Evolutionary conservation across 2,329 filamentous ascomycete species (phyloP).

Genomic region (Penicillium corylophilum): DNA sequence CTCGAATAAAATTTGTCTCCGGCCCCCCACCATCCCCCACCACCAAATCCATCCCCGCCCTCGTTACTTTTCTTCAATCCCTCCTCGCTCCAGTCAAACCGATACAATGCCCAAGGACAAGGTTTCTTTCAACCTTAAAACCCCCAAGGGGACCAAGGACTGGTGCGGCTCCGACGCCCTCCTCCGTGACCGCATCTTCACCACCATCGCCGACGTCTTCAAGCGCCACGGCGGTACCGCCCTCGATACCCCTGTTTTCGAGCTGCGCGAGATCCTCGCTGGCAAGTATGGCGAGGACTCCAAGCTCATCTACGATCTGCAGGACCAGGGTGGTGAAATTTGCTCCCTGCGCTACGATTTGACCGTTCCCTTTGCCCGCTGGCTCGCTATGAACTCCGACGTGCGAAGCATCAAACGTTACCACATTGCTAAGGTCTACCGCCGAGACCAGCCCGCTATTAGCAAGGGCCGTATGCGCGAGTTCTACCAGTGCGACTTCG

Average conservation of each 20-base stretch:
- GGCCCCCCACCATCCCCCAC: slow-evolving; percentile 30
- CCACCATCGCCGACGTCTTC: slow-evolving; percentile 73
- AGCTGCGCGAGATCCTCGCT: slow-evolving; percentile 79
- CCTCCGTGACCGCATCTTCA: slow-evolving; percentile 77
- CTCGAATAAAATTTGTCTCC: slow-evolving; percentile 30
- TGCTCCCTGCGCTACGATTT: slow-evolving; percentile 83
- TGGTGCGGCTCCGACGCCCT: slow-evolving; percentile 78
- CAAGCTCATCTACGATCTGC: slow-evolving; percentile 86
- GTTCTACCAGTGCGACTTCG: slow-evolving; percentile 97
- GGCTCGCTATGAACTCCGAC: slow-evolving; percentile 84
- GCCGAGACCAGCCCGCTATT: slow-evolving; percentile 78
- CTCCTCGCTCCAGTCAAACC: slow-evolving; percentile 16
- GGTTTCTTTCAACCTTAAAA: slow-evolving; percentile 69
- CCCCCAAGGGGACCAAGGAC: slow-evolving; percentile 87
- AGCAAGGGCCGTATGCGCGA: slow-evolving; percentile 91
- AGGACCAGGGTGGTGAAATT: slow-evolving; percentile 83
- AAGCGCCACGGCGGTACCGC: slow-evolving; percentile 78
- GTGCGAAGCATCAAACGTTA: slow-evolving; percentile 87
- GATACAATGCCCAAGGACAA: slow-evolving; percentile 41
- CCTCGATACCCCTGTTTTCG: slow-evolving; percentile 81
- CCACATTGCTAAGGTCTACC: slow-evolving; percentile 91
- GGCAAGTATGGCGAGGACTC: slow-evolving; percentile 92
- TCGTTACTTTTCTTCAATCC: slow-evolving; percentile 25
- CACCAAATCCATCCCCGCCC: slow-evolving; percentile 26
- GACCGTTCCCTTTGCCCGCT: slow-evolving; percentile 87